These are phyloP conservation scores for Fonsecaea pedrosoi DNA, from an alignment of 2,329 filamentous ascomycete species.

Conservation along the genomic window DNA sequence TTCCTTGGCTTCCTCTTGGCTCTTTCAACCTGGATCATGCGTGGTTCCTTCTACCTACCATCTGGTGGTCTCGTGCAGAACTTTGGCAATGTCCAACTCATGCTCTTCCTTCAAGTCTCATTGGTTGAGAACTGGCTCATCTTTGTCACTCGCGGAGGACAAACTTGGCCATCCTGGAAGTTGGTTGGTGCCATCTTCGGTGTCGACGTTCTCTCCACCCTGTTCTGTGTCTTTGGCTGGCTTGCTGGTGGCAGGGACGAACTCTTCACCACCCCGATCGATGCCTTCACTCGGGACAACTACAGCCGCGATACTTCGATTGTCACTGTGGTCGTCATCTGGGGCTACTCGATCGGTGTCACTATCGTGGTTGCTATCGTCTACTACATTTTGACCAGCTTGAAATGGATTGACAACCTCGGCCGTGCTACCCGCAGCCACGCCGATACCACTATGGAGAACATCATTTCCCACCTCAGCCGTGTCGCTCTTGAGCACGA, in stretches of 20 bases:
- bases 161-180: constrained; percentile 78
- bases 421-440: constrained; percentile 59
- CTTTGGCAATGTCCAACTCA: constrained; percentile 75
- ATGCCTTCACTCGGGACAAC: constrained; percentile 34
- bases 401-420: constrained; percentile 57
- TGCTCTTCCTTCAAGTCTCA: constrained; percentile 88
- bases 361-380: constrained; percentile 60
- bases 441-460: constrained; percentile 61
- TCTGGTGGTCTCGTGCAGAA: constrained; percentile 77
- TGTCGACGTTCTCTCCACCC: constrained; percentile 73
- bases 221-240: constrained; percentile 80
- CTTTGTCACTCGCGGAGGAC: constrained; percentile 88
- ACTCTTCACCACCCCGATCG: constrained; percentile 48
- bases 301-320: constrained; percentile 50
- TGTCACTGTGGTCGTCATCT: constrained; percentile 60
- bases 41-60: constrained; percentile 71
- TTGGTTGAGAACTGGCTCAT: constrained; percentile 96
- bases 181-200: constrained; percentile 72
- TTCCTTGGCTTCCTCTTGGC: constrained; percentile 73
- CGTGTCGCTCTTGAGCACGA: constrained; percentile 61
- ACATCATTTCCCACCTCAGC: constrained; percentile 59
- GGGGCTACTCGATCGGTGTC: constrained; percentile 61
- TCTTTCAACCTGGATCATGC: constrained; percentile 74
- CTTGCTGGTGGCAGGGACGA: constrained; percentile 61
- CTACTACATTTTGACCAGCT: constrained; percentile 57